These are phyloP conservation scores for Psilocybe subaeruginosa DNA, from an alignment of 768 basidiomycete genomes.

Conservation along the genomic window DNA sequence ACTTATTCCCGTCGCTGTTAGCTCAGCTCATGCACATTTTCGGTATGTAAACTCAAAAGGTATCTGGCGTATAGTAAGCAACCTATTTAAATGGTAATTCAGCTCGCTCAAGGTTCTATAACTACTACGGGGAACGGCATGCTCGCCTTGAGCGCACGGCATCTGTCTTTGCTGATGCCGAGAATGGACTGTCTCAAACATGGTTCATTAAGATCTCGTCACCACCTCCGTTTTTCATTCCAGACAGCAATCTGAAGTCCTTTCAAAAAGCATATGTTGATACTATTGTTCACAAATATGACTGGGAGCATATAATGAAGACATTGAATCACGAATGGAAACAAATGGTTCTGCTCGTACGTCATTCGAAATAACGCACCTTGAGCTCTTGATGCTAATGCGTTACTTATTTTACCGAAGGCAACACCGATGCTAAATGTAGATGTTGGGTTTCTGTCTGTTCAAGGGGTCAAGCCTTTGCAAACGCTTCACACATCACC, in stretches of 20 bases:
- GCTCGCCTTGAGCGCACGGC: slow-evolving; percentile 46
- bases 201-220: slow-evolving; percentile 26
- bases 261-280: slow-evolving; percentile 55
- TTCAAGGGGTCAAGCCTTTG: slow-evolving; percentile 37
- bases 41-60: slow-evolving; percentile 27
- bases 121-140: slow-evolving; percentile 47
- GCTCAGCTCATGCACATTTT: slow-evolving; percentile 48
- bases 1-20: slow-evolving; percentile 13
- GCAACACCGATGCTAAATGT: slow-evolving; percentile 59
- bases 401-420: slow-evolving; percentile 28
- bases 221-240: slow-evolving; percentile 29
- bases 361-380: slow-evolving; percentile 14
- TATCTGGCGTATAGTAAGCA: too few relatives aligned
- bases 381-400: background rate
- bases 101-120: slow-evolving; percentile 42
- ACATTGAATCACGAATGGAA: slow-evolving; percentile 51
- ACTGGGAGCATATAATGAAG: slow-evolving; percentile 47
- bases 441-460: slow-evolving; percentile 59
- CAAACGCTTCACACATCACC: slow-evolving; percentile 27
- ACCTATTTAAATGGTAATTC: background rate
- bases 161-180: slow-evolving; percentile 33
- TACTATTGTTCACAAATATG: slow-evolving; percentile 35
- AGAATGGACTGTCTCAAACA: slow-evolving; percentile 2
- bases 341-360: slow-evolving; percentile 53
- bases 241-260: slow-evolving; percentile 42